A percentile compares a stretch with the other conserved stretches of the same genome.
Evolutionary conservation across 805 yeast species (phyloP).

Genomic region (Cyberlindnera petersonii): DNA sequence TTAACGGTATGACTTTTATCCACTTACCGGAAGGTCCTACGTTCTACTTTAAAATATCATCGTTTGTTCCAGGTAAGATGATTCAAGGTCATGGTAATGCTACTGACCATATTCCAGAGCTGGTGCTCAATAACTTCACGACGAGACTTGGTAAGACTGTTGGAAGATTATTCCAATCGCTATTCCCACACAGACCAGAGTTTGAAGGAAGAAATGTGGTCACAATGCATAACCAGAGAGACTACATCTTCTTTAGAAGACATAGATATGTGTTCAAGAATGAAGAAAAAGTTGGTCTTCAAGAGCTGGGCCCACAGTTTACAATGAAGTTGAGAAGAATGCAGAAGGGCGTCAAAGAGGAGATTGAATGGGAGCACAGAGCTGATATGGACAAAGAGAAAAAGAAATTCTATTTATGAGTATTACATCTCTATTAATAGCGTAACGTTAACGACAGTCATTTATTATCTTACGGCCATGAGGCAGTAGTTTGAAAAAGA

Average conservation of each 20-base stretch:
- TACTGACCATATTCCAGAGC: constrained; percentile 87
- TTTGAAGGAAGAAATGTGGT: constrained; percentile 94
- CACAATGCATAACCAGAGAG: constrained; percentile 94
- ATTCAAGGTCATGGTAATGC: constrained; percentile 88
- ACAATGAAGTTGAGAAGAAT: constrained; percentile 83
- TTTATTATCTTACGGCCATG: too few relatives aligned
- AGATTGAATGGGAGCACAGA: constrained; percentile 93
- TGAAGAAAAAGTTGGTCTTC: constrained; percentile 90
- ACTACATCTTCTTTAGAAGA: constrained; percentile 89
- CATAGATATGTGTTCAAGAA: constrained; percentile 87
- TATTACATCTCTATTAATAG: not conserved
- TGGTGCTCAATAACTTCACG: constrained; percentile 85
- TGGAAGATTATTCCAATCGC: constrained; percentile 84
- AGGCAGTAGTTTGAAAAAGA: too few relatives aligned
- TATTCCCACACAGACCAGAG: constrained; percentile 92
- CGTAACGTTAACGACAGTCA: constrained; percentile 1
- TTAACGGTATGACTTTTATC: constrained; percentile 87
- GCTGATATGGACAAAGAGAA: constrained; percentile 96
- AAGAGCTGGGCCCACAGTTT: constrained; percentile 95
- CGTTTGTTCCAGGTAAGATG: constrained; percentile 67
- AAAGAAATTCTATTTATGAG: constrained; percentile 78
- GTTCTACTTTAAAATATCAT: constrained; percentile 80
- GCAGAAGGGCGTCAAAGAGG: constrained; percentile 89
- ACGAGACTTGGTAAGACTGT: constrained; percentile 92
- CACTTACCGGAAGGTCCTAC: constrained; percentile 96